phyloP scores from a whole-genome alignment of 192 early-diverging fungal species.

The Podila epigama region DNA sequence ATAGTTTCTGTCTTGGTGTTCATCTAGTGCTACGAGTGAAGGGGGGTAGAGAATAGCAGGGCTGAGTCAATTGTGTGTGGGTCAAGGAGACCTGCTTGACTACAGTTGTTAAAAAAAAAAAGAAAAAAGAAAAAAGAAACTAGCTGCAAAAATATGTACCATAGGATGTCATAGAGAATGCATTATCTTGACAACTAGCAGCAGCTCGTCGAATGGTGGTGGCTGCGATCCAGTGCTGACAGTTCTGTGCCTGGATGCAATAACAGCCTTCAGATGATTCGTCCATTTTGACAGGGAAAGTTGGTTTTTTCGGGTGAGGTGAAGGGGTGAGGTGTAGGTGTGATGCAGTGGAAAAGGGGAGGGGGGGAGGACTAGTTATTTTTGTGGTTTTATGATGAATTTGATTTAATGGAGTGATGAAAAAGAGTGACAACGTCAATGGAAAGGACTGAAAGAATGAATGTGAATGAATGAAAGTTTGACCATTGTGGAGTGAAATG shows the following conservation, averaged over 20 bases:
- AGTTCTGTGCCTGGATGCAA: constrained; percentile 23
- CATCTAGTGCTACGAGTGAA: too few species aligned
- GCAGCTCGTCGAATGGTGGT: not conserved
- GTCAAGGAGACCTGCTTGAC: too few species aligned
- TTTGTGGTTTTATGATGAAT: too few species aligned
- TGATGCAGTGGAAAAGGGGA: not conserved
- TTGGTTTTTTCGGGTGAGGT: too few species aligned
- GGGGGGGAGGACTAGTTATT: not conserved
- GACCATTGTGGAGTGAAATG: too few species aligned
- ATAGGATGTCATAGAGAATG: not conserved
- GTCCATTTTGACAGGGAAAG: too few species aligned
- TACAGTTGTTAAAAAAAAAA: not conserved
- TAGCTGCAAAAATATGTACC: not conserved
- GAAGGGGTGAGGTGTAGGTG: too few species aligned
- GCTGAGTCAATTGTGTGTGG: not conserved
- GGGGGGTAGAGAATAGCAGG: not conserved
- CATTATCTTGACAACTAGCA: not conserved
- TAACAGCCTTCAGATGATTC: constrained; percentile 29
- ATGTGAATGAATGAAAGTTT: too few species aligned
- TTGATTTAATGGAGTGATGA: too few species aligned
- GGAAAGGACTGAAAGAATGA: too few species aligned
- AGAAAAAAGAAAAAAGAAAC: not conserved
- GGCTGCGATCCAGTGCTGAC: constrained; percentile 29
- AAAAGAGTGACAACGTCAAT: too few species aligned
- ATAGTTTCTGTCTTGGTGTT: constrained; percentile 9